Evolutionary conservation across 495 filamentous ascomycete species (phyloP), one percentile per base, ranked within the genome.

Genomic region (Aspergillus asperescens): DNA sequence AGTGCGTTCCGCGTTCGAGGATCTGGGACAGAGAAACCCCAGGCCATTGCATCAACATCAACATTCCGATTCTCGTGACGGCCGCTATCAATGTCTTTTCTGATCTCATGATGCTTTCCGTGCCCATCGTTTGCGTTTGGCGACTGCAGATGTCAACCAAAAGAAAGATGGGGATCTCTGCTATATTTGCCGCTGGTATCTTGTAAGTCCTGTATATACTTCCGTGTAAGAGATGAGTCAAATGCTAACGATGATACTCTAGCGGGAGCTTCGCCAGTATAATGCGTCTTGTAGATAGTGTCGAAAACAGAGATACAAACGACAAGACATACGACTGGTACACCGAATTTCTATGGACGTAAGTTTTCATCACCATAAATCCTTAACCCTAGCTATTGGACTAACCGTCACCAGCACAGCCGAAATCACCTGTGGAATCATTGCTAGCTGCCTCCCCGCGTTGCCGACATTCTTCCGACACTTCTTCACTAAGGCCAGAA

Each of bases 151-250:
- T 69, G 54, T 48, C 31, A 3, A 43, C 15, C 2, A 44, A 28
- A 16, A 55, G 52, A 39, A 71, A 72, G 48, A 7, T 65, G 18
- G 57, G 61, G 13, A 58, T 67, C 1, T 64, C 66, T 12, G 37
- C 61, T 19, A 56, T 70, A 29, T 72, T 74, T 47, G 68, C 68
- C 12, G 62, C 70, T 22, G 71, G 68, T 18, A 52, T 62, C n/a
- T 52, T 61, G 71, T 74, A 58, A 27, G 24, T n/a, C 39, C 15
- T 24, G 22, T 10, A 1, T 4, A 23, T 12, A 13, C 32, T 41
- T 15, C 13, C n/a, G 5, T 23, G 5, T 24, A 4, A 7, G 10
- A 22, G 19, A 22, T 12, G 29, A n/a, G 22, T 12, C 5, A 20
- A 34, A 34, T 34, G 18, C 32, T 39, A 40, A 46, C 5, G 1